Percentiles rank a stretch among this genome's conserved stretches.
Evolutionary conservation across 169 alveolate genomes (phyloP).

Genomic region (Plasmodium coatneyi): DNA sequence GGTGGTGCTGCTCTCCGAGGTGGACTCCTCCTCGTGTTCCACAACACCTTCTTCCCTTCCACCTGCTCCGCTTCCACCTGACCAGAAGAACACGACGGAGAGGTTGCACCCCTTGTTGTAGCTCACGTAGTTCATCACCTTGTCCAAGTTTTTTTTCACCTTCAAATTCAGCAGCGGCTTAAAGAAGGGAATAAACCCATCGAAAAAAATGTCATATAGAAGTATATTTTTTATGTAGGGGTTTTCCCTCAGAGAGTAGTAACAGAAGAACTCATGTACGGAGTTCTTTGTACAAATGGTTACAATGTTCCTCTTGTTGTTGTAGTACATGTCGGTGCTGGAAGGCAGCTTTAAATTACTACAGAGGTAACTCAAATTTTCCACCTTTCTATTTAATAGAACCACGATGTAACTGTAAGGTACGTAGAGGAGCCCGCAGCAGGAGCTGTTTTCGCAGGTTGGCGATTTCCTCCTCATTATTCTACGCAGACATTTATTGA

Average conservation of each 20-base stretch:
- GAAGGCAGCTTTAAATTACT: conserved; percentile 78
- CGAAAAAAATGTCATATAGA: conserved; percentile 67
- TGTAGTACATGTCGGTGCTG: conserved; percentile 84
- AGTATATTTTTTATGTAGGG: conserved; percentile 73
- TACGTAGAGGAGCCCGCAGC: conserved; percentile 83
- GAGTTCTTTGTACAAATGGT: conserved; percentile 78
- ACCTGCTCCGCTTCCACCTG: background rate
- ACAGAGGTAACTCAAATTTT: conserved; percentile 79
- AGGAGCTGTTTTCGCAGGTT: conserved; percentile 80
- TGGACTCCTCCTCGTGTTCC: too few relatives aligned
- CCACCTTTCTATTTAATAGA: conserved; percentile 78
- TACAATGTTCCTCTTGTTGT: conserved; percentile 82
- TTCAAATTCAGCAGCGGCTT: conserved; percentile 74
- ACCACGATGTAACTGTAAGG: conserved; percentile 84
- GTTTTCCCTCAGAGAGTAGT: conserved; percentile 77
- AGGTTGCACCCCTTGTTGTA: conserved; percentile 44
- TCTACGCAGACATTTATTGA: conserved; percentile 61
- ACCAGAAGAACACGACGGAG: conserved; percentile 53
- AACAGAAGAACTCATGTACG: conserved; percentile 81
- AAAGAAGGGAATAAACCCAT: conserved; percentile 82
- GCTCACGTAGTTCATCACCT: conserved; percentile 31
- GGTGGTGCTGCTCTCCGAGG: too few relatives aligned
- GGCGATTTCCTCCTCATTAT: conserved; percentile 17
- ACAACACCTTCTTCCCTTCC: background rate
- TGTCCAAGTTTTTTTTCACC: conserved; percentile 41